Evolutionary conservation across 164 flowering plant species (phyloP), one percentile per base, ranked within the genome.

Genomic region (Berberis thunbergii): DNA sequence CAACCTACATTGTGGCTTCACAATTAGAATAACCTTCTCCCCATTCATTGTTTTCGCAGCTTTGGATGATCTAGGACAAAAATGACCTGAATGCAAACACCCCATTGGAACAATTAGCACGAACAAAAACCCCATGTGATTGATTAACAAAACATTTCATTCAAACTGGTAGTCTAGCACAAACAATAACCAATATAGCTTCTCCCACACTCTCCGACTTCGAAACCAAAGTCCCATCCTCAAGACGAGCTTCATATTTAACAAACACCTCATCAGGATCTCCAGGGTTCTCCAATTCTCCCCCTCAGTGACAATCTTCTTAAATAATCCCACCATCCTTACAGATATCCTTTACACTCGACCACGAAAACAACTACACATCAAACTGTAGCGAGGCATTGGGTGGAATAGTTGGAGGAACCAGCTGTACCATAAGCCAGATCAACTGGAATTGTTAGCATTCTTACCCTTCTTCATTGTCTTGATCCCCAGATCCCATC

Each of bases 391-490:
- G 87, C 0, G 97, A 91, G 1, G 98, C 93, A 77, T 77, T 91
- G 2, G 99, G 93, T 59, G 99, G 97, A 63, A 94, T 91, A 2
- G 93, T 89, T 49, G 99, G 97, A 10, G 95, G 96, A 89, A 3
- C 99, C 97, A 56, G 87, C 62, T 53, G 74, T 91, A 43, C 97
- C 96, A 75, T 94, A 94, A 0, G 99, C 99, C 65, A 94, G 74
- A 63, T 85, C 91, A 12, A 96, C 66, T 46, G 99, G 97, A 59
- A 94, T 94, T 62, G 97, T 94, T 71, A 94, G 97, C 88, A 73
- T 91, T 91, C 67, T 94, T 97, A 42, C 96, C 92, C 77, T 91
- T 94, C 79, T 94, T 94, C 99, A 94, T 94, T 1, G 99, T 94
- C 66, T 86, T 91, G 70, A 94, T 94, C 45, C 99, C 99, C 59